Percentiles rank a stretch among this genome's conserved stretches.
Conservation (phyloP, 1,284 basidiomycete species). For the Rhodotorula sp. region DNA sequence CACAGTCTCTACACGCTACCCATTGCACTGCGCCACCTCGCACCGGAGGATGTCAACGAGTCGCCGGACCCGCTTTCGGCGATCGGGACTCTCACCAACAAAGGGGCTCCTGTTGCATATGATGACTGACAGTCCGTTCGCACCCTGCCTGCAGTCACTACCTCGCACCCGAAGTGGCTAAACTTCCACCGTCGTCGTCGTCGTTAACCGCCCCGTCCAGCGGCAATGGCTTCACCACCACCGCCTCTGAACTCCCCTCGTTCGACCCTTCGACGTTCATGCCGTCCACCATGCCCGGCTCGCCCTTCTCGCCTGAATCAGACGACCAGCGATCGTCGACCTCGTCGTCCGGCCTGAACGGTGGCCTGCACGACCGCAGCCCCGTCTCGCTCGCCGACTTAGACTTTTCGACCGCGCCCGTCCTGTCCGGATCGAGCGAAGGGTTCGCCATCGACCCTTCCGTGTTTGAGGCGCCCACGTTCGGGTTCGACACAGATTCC, state of each 20-base stretch:
- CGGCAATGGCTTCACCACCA: not conserved
- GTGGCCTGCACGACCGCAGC: slow-evolving; percentile 19
- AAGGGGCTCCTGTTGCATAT: no score
- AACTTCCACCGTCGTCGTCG: slow-evolving; percentile 15
- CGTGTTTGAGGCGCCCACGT: slow-evolving; percentile 19
- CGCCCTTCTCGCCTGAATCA: slow-evolving; percentile 35
- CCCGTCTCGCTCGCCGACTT: slow-evolving; percentile 35
- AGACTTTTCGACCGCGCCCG: slow-evolving; percentile 13
- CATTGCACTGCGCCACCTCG: no score
- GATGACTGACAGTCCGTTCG: not conserved
- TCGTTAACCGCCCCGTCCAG: not conserved
- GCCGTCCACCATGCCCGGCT: slow-evolving; percentile 34
- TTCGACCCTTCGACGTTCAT: slow-evolving; percentile 34
- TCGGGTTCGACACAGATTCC: not conserved
- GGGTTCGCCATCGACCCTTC: slow-evolving; percentile 35
- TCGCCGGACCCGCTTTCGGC: not conserved
- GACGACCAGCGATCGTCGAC: slow-evolving; percentile 17
- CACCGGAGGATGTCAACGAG: not conserved
- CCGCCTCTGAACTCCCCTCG: not conserved
- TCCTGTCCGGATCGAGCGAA: not conserved
- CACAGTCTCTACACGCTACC: not conserved
- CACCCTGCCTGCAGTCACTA: slow-evolving; percentile 23
- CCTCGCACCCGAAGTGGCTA: slow-evolving; percentile 37
- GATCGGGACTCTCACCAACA: not conserved
- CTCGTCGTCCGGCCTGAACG: slow-evolving; percentile 23